Evolutionary conservation across 768 basidiomycete species (phyloP).

Genomic region (Termitomyces sp.): DNA sequence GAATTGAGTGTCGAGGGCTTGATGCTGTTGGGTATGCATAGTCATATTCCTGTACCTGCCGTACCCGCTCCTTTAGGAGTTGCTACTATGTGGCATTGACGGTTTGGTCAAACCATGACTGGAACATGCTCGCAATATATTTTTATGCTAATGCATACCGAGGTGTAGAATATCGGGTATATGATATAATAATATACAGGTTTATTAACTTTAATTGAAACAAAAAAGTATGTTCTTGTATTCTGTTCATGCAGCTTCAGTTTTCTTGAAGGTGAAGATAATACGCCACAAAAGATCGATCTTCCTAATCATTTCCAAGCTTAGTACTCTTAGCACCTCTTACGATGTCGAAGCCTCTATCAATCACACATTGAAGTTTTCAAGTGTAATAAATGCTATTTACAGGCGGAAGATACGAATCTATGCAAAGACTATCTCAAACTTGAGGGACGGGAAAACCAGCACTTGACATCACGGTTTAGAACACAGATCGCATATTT

Average conservation of each 20-base stretch:
- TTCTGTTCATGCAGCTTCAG: neutral
- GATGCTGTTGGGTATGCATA: constrained; percentile 37
- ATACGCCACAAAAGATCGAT: neutral
- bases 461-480: neutral
- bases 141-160: neutral
- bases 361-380: neutral
- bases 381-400: neutral
- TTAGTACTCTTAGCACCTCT: neutral
- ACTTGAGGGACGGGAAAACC: constrained; percentile 5
- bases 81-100: constrained; percentile 76
- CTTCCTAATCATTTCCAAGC: neutral
- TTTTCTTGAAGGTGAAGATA: neutral
- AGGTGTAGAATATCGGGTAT: too few relatives aligned
- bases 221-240: neutral
- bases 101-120: constrained; percentile 82
- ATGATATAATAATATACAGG: too few relatives aligned
- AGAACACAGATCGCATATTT: neutral
- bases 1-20: constrained; percentile 46
- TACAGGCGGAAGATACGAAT: neutral
- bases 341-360: neutral
- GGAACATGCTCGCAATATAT: constrained; percentile 37
- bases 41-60: constrained; percentile 50
- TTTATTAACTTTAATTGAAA: too few relatives aligned
- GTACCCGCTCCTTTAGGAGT: constrained; percentile 38
- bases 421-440: neutral